Percentiles rank a stretch among this genome's conserved stretches.
phyloP scores from a whole-genome alignment of 805 yeast genomes.

The Yamadazyma scolyti region DNA sequence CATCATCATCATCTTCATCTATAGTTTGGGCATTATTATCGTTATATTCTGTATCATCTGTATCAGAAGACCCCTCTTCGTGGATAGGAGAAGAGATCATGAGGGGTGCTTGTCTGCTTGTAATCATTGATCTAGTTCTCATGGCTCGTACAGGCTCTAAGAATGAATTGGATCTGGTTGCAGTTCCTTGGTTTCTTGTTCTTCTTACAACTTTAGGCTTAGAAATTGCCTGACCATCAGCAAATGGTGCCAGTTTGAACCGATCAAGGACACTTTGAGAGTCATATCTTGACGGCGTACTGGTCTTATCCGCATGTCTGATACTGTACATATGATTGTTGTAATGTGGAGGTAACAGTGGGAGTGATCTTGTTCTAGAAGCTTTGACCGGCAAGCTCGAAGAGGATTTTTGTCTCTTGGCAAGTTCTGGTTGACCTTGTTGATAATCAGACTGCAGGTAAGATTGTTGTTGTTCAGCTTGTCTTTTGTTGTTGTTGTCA shows the following conservation, averaged over 20 bases:
- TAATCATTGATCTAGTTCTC: slow-evolving; percentile 41
- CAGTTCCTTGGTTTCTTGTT: slow-evolving; percentile 5
- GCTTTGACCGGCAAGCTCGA: slow-evolving; percentile 30
- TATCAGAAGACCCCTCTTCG: slow-evolving; percentile 34
- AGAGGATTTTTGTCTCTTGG: slow-evolving; percentile 8
- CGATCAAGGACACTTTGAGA: slow-evolving; percentile 39
- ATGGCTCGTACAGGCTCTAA: slow-evolving; percentile 34
- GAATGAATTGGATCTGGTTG: slow-evolving; percentile 7
- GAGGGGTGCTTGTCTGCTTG: slow-evolving; percentile 20
- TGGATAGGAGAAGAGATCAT: slow-evolving; percentile 40
- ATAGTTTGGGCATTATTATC: slow-evolving; percentile 17
- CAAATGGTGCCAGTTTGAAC: slow-evolving; percentile 44
- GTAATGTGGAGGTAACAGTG: slow-evolving; percentile 36
- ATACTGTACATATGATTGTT: slow-evolving; percentile 37
- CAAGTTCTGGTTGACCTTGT: slow-evolving; percentile 9
- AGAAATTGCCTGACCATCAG: slow-evolving; percentile 38
- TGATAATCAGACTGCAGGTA: slow-evolving; percentile 4
- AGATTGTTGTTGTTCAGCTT: neutral
- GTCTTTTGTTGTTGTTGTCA: neutral
- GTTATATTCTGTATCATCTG: slow-evolving; percentile 40
- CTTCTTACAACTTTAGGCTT: slow-evolving; percentile 26
- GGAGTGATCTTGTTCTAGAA: slow-evolving; percentile 41
- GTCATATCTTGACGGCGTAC: slow-evolving; percentile 35
- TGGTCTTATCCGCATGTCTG: slow-evolving; percentile 39
- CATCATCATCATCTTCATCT: slow-evolving; percentile 25